Conservation (phyloP, 1,284 basidiomycete genomes). For the Trametes pubescens region DNA sequence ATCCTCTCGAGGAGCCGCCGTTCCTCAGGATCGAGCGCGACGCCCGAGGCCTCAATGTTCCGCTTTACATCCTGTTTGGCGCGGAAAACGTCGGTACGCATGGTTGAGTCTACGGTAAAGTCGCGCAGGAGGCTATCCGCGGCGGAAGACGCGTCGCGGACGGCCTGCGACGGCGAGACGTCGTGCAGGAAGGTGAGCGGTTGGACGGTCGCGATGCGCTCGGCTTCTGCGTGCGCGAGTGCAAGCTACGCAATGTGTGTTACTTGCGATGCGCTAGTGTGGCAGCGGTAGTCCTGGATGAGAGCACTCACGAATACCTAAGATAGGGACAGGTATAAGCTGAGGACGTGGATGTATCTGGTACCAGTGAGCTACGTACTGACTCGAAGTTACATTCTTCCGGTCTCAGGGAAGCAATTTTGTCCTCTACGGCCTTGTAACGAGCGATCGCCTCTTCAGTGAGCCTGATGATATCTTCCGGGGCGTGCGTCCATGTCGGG, state of each 20-base stretch:
- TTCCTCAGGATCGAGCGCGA: slow-evolving; percentile 69
- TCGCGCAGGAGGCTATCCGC: slow-evolving; percentile 75
- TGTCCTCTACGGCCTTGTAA: slow-evolving; percentile 65
- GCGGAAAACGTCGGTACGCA: slow-evolving; percentile 80
- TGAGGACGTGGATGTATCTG: no score
- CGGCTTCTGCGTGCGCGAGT: slow-evolving; percentile 66
- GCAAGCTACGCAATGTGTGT: slow-evolving; percentile 47
- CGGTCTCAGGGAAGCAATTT: slow-evolving; percentile 63
- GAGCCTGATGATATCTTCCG: slow-evolving; percentile 64
- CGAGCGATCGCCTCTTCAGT: slow-evolving; percentile 67
- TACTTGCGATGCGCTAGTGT: not conserved
- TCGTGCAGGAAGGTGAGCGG: slow-evolving; percentile 84
- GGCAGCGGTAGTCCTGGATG: not conserved
- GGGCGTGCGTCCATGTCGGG: slow-evolving; percentile 74
- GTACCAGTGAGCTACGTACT: slow-evolving; percentile 18
- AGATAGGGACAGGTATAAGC: not conserved
- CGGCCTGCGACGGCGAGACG: slow-evolving; percentile 71
- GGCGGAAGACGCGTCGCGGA: slow-evolving; percentile 78
- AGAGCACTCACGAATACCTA: slow-evolving; percentile 15
- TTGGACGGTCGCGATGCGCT: slow-evolving; percentile 58
- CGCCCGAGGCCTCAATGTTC: slow-evolving; percentile 65
- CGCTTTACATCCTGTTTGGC: slow-evolving; percentile 74
- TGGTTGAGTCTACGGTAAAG: slow-evolving; percentile 73
- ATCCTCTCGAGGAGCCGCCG: slow-evolving; percentile 79
- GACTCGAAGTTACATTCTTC: slow-evolving; percentile 38